phyloP scores from a whole-genome alignment of 371 early-diverging fungal genomes.

The Circinella minor region DNA sequence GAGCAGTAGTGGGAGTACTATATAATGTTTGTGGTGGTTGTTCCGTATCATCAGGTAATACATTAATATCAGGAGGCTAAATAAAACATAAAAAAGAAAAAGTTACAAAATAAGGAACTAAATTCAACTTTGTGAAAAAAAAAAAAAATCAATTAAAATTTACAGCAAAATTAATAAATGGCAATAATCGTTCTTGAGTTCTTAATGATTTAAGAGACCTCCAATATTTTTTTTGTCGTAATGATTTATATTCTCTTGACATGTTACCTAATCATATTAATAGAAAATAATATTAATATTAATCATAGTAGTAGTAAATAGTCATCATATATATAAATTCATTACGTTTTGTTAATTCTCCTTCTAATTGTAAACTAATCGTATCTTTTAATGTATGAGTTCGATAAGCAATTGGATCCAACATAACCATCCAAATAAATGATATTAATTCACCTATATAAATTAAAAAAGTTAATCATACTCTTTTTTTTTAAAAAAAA shows the following conservation, averaged over 20 bases:
- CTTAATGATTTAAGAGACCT: slow-evolving; percentile 53
- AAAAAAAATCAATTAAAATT: slow-evolving; percentile 5
- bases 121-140: neutral
- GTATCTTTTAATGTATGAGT: slow-evolving; percentile 29
- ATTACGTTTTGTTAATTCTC: slow-evolving; percentile 34
- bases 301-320: too few species aligned
- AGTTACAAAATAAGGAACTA: neutral
- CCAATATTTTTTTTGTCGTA: slow-evolving; percentile 64
- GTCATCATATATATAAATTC: neutral
- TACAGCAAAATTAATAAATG: slow-evolving; percentile 47
- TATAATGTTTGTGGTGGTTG: slow-evolving; percentile 35
- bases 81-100: too few species aligned
- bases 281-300: too few species aligned
- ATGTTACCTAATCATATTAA: slow-evolving; percentile 30
- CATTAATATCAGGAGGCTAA: slow-evolving; percentile 33
- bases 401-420: slow-evolving; percentile 50
- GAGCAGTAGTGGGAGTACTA: slow-evolving; percentile 37
- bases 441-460: slow-evolving; percentile 34
- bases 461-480: too few species aligned
- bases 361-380: slow-evolving; percentile 24
- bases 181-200: slow-evolving; percentile 51
- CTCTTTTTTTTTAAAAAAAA: too few species aligned
- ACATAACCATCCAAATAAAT: slow-evolving; percentile 48
- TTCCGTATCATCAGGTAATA: slow-evolving; percentile 31
- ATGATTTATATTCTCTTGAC: slow-evolving; percentile 40